Evolutionary conservation across 176 grass and related monocot species (phyloP), one percentile per base, ranked within the genome.

Genomic region (Bolboschoenus planiculmis): DNA sequence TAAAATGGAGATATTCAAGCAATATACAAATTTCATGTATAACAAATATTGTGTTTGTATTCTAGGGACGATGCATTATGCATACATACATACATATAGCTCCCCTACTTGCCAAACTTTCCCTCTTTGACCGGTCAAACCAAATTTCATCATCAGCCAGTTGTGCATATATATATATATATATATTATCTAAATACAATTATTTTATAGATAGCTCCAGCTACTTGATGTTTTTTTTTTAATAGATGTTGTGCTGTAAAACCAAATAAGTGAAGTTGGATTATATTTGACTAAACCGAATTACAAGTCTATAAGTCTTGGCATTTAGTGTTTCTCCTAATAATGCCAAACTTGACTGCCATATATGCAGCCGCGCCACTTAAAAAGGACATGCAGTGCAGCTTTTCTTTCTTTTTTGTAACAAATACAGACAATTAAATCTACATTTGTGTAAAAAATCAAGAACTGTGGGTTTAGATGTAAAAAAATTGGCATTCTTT

Each of bases 311-410:
- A 78, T 56, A 35, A 39, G 29, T 56, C 2, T 63, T 81, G 79
- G 36, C n/a, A 46, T 64, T 57, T 81, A 42, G 79, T 47, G 56
- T 61, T 64, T 81, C 57, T 61, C 33, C 79, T 64, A 81, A 81
- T 81, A 61, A 3, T 27, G 36, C 79, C 79, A 81, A 81, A 81
- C 27, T 81, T 81, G 79, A 81, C 79, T 61, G 26, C 59, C 21
- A 81, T n/a, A n/a, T n/a, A n/a, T 74, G 43, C 70, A 47, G 4
- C 23, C 23, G 5, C 18, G 33, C 34, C 16, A 37, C 34, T 5
- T 35, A 36, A 65, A 3, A 65, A 16, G 4, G 62, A 65, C 62
- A 15, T 53, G 50, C 15, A 53, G 42, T 44, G 42, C 42, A 44
- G 9, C 42, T 44, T 7, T 44, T 44, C 1, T 44, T 44, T 7